These are phyloP conservation scores for Diplocarpon rosae DNA, from an alignment of 2,329 filamentous ascomycete genomes.

Conservation along the genomic window DNA sequence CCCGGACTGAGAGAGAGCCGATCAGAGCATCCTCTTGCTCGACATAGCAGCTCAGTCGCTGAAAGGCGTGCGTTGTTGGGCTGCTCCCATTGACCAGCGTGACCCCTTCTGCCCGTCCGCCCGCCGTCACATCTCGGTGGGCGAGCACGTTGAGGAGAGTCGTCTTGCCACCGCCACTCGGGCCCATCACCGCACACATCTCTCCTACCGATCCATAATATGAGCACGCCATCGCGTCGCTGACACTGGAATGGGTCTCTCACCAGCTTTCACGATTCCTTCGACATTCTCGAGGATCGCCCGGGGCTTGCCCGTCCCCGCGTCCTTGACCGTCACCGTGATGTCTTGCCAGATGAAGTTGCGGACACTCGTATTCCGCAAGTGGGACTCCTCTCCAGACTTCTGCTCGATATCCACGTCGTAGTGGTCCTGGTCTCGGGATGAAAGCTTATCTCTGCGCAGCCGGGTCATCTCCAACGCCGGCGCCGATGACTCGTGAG, in stretches of 20 bases:
- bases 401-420: conserved; percentile 22
- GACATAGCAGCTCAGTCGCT: conserved; percentile 62
- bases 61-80: conserved; percentile 44
- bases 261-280: conserved; percentile 54
- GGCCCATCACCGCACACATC: conserved; percentile 73
- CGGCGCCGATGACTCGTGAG: not conserved
- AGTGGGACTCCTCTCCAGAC: conserved; percentile 29
- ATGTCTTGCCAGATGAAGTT: conserved; percentile 56
- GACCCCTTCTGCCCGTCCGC: conserved; percentile 41
- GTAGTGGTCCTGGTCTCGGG: conserved; percentile 5
- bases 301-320: conserved; percentile 50
- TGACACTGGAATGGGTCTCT: conserved; percentile 1
- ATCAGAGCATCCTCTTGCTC: conserved; percentile 83
- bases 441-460: not conserved
- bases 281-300: conserved; percentile 51
- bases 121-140: conserved; percentile 40
- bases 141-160: conserved; percentile 75
- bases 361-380: conserved; percentile 52
- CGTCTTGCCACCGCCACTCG: conserved; percentile 64
- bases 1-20: conserved; percentile 66
- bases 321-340: conserved; percentile 62
- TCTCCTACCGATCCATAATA: conserved; percentile 43
- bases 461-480: conserved; percentile 1
- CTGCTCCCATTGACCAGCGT: conserved; percentile 52
- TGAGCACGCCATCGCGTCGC: not conserved